These are phyloP conservation scores for Pestalotiopsis fici DNA, from an alignment of 2,329 filamentous ascomycete species.

Conservation along the genomic window DNA sequence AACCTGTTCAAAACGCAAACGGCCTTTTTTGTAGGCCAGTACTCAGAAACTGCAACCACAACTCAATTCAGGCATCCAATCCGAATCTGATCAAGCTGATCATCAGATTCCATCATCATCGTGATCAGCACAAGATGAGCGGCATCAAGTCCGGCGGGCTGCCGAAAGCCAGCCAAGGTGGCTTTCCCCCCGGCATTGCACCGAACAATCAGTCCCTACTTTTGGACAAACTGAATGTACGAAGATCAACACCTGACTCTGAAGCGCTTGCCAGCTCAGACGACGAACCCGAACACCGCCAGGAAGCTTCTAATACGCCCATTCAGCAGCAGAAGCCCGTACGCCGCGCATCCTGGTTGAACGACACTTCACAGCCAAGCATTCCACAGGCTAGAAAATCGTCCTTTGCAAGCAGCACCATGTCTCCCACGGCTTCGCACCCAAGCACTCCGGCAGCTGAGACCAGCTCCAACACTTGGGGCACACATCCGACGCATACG, in stretches of 20 bases:
- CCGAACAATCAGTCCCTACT: constrained; percentile 65
- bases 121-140: constrained; percentile 48
- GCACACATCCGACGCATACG: constrained; percentile 49
- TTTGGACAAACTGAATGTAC: constrained; percentile 74
- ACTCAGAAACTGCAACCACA: background rate
- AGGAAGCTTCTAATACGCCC: constrained; percentile 49
- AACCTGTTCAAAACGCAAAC: background rate
- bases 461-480: constrained; percentile 53
- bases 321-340: constrained; percentile 60
- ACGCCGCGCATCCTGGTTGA: constrained; percentile 81
- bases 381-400: constrained; percentile 68
- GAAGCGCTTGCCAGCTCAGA: constrained; percentile 93
- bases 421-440: constrained; percentile 79
- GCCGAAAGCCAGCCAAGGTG: constrained; percentile 52
- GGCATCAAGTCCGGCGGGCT: constrained; percentile 50
- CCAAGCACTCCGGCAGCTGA: constrained; percentile 79
- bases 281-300: constrained; percentile 75
- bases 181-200: constrained; percentile 41
- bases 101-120: background rate
- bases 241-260: constrained; percentile 89
- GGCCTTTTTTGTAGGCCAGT: background rate
- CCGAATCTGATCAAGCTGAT: background rate
- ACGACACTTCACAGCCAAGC: constrained; percentile 69
- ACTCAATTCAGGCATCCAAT: background rate
- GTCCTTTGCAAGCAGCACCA: constrained; percentile 74